Percentiles rank a stretch among this genome's conserved stretches.
These are phyloP conservation scores for Solanum chacoense DNA, from an alignment of 305 asterid species.

Conservation along the genomic window DNA sequence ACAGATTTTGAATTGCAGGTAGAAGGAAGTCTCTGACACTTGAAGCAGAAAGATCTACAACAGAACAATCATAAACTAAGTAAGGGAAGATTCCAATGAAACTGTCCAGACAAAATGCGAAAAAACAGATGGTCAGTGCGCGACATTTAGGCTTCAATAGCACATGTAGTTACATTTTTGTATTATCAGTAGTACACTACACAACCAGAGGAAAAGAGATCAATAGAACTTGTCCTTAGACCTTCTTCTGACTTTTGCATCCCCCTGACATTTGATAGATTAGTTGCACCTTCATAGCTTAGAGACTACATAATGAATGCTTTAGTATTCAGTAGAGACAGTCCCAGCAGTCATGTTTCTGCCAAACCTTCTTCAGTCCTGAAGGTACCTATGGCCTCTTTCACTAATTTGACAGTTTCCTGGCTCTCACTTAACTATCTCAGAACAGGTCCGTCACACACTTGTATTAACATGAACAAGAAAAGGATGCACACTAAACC, in stretches of 20 bases:
- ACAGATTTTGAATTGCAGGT: slow-evolving; percentile 84
- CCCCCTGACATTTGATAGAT: background rate
- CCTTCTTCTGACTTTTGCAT: background rate
- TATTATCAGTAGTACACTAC: background rate
- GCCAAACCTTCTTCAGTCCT: background rate
- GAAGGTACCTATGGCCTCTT: background rate
- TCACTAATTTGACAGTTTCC: background rate
- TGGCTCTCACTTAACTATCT: background rate
- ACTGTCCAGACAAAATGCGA: background rate
- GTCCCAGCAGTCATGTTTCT: background rate
- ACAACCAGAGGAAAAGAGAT: background rate
- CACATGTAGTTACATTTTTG: background rate
- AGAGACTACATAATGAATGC: background rate
- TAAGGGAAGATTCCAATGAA: background rate
- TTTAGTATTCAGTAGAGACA: background rate
- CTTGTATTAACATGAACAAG: background rate
- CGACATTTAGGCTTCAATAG: background rate
- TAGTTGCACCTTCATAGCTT: background rate
- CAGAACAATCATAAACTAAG: background rate
- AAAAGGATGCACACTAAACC: background rate
- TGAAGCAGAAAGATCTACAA: slow-evolving; percentile 64
- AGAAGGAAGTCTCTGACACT: slow-evolving; percentile 71
- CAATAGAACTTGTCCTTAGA: background rate
- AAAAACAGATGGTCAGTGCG: background rate
- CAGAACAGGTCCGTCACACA: background rate